Conservation (phyloP, 2,329 filamentous ascomycete genomes). For the Elsinoe perseae region DNA sequence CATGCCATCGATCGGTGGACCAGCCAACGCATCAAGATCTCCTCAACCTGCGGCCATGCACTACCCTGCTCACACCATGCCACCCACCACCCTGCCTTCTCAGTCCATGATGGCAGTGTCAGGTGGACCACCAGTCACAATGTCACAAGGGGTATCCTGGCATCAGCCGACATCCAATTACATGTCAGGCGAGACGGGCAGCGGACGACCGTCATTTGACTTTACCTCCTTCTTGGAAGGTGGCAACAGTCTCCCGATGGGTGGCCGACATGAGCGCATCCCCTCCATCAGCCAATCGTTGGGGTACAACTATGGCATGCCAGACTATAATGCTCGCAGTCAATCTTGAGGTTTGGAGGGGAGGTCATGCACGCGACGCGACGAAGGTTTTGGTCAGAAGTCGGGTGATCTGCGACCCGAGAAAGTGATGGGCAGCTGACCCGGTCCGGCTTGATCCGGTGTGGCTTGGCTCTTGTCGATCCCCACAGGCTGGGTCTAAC, state of each 20-base stretch:
- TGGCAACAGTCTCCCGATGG: slow-evolving; percentile 1
- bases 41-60: slow-evolving; percentile 24
- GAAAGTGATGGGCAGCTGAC: slow-evolving; percentile 1
- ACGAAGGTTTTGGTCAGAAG: background rate
- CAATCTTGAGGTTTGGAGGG: background rate
- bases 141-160: slow-evolving; percentile 25
- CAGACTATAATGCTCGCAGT: slow-evolving; percentile 2
- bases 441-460: background rate
- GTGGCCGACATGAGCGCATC: slow-evolving; percentile 19
- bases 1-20: slow-evolving; percentile 17
- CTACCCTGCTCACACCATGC: slow-evolving; percentile 28
- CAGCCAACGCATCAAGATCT: slow-evolving; percentile 28
- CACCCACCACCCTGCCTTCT: slow-evolving; percentile 26
- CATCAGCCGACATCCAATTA: slow-evolving; percentile 29
- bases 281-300: slow-evolving; percentile 20
- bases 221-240: slow-evolving; percentile 20
- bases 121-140: slow-evolving; percentile 29
- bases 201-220: slow-evolving; percentile 25
- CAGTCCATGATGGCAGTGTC: slow-evolving; percentile 29
- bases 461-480: slow-evolving; percentile 6
- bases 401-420: slow-evolving; percentile 12
- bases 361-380: background rate
- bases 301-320: slow-evolving; percentile 15
- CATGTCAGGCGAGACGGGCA: slow-evolving; percentile 25
- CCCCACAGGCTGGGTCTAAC: background rate